phyloP scores from a whole-genome alignment of 768 basidiomycete species.

The Tylopilus balloui region DNA sequence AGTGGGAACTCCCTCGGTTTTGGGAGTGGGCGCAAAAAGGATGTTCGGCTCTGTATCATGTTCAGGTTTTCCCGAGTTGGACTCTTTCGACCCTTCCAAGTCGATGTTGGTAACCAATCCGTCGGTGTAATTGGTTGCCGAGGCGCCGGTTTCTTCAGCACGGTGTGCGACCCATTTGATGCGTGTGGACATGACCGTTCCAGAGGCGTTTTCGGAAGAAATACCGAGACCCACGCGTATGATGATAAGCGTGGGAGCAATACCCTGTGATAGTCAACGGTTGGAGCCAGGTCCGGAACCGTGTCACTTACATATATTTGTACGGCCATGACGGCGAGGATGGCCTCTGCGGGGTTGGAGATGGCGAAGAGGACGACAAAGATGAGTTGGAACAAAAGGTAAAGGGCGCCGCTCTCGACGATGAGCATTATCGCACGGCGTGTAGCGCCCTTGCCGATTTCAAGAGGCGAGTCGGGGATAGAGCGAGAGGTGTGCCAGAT shows the following conservation, averaged over 20 bases:
- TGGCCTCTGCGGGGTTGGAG: conserved; percentile 31
- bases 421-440: conserved; percentile 33
- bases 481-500: conserved; percentile 32
- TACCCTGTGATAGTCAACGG: conserved; percentile 21
- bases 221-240: conserved; percentile 33
- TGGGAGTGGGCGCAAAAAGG: not conserved
- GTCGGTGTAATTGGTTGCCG: conserved; percentile 22
- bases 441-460: conserved; percentile 13
- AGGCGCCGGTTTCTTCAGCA: conserved; percentile 10
- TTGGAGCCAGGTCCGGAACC: not conserved
- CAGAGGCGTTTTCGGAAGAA: conserved; percentile 23
- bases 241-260: conserved; percentile 35
- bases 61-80: not conserved
- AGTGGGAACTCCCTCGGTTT: not conserved
- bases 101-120: conserved; percentile 16
- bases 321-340: conserved; percentile 35
- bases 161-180: conserved; percentile 22
- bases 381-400: conserved; percentile 37
- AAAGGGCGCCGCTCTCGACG: conserved; percentile 39
- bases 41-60: conserved; percentile 1
- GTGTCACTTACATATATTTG: conserved; percentile 39
- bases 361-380: conserved; percentile 38
- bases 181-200: conserved; percentile 16
- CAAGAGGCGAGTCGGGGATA: conserved; percentile 5
- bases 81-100: conserved; percentile 15